Base-by-base conservation (phyloP, 345 rosid species). In the Tarenaya hassleriana region DNA sequence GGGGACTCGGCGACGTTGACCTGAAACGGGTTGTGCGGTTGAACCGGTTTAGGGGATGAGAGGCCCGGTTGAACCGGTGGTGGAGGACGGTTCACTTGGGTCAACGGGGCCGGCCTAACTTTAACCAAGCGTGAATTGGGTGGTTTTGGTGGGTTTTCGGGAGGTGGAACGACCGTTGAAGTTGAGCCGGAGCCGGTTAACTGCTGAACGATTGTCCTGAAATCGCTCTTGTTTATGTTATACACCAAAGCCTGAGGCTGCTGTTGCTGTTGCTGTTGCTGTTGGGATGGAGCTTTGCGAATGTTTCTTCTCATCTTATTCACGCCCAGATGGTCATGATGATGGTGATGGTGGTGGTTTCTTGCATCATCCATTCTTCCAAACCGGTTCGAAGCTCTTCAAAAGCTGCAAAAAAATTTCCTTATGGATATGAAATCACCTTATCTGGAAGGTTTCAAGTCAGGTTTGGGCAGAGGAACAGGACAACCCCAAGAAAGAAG, bases 191-290 rank as follows among this genome's bases (percentile, higher is more conserved):
- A 79, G 47, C 97, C 95, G 15, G 97, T 90, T 34, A 90, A 82
- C 62, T 82, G 86, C 70, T 90, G 97, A 76, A 86, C 97, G 39
- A 86, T 73, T 42, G 77, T 83, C 48, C 95, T 73, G 43, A 90
- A 90, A 48, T 90, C 88, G 47, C 75, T 83, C 88, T 86, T 90
- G 86, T 88, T 83, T 53, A 90, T 90, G 74, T 90, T 90, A 75
- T 86, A 90, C 64, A 90, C 94, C 68, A 83, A 86, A 59, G 94
- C 90, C 75, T 83, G 97, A 58, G 95, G 88, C n/a, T n/a, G n/a
- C 38, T 68, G 75, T 58, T 71, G 80, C 43, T 73, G 71, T 44
- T 77, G 79, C 47, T 68, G 77, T 19, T 80, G 92, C 61, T 89
- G 97, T 63, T 78, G 90, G 65, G 72, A 37, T 11, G 84, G 88